Evolutionary conservation across 1,139 yeast species (phyloP), one percentile per base, ranked within the genome.

Genomic region (Hansenula sp.): DNA sequence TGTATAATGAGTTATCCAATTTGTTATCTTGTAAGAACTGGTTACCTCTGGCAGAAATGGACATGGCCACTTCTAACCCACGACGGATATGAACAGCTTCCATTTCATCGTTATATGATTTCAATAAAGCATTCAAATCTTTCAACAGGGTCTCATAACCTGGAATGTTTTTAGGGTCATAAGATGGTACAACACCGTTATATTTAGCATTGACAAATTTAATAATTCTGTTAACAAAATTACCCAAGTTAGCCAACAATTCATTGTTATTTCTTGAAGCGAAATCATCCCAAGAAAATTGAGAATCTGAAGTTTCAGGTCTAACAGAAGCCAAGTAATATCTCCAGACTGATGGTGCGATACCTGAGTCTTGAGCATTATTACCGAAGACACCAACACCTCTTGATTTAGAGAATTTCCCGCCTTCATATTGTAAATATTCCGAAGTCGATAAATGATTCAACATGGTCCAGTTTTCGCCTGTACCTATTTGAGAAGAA

Each of bases 331-430:
- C 84, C 64, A 93, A 76, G 68, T 93, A 94, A 68, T 91, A 93
- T 76, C 99, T 83, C 99, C 99, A 93, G 38, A 93, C 97, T 33
- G 96, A 84, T 37, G 98, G 81, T 2, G 96, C 74, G 32, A 93
- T 68, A 33, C 97, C 96, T 34, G 95, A 87, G 35, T 87, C 96
- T 68, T 89, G 82, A 35, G 99, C 99, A 63, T 89, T 90, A 71
- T 93, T 91, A 61, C 99, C 99, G 62, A 93, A 93, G 27, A 93
- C 99, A 67, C 99, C 99, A 48, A 93, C 79, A 54, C 94, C 94
- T 70, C 99, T 82, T 25, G 96, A 88, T 70, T 93, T 93, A 49
- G 98, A 91, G 71, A 93, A 93, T 67, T 94, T 93, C 51, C 99
- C 99, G 49, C 94, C 95, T 71, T 93, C 99, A 62, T 93, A 93